Base-by-base conservation (phyloP, 257 asterid species). In the Marsdenia floribunda region DNA sequence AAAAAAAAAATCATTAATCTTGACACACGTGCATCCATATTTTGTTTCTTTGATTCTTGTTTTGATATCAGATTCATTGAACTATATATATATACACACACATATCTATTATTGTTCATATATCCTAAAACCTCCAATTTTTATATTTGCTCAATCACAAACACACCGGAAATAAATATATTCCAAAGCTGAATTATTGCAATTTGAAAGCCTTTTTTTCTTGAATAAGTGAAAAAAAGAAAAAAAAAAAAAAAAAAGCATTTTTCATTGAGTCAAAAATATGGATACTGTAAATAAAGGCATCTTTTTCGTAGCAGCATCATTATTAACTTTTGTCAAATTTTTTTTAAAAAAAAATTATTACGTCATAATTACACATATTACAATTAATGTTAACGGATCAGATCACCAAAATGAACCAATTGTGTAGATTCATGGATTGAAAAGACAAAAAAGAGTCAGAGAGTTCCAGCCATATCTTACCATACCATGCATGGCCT, bases 241-340 rank as follows among this genome's bases (percentile, higher is more conserved):
- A 60, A 22, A 26, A 58, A 29, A 29, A 0, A 29, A 29, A 0
- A 29, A 29, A 0, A 1, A 29, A 29, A 29, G 33, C 33, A 29
- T 29, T 29, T 29, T 29, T 46, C 33, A 60, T 75, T 26, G 63
- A 47, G 38, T 46, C 52, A 26, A 37, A 37, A 37, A 33, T 18
- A 16, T 37, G 46, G 16, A 40, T 38, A 29, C 1, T 29, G 33
- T 29, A 29, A 29, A 47, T 42, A 22, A 47, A 73, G 59, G 21
- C 35, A 22, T 54, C 12, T 59, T 44, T 44, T 59, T 42, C 3
- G 15, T 37, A 16, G 70, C 26, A 65, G 21, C 49, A 29, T 63
- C 77, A 74, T 74, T 10, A 63, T 74, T 54, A 50, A 64, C 65
- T 49, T 74, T 74, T 65, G 47, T 46, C 38, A 5, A 13, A 10